A percentile compares a stretch with the other conserved stretches of the same genome.
Evolutionary conservation across 1,139 yeast species (phyloP).

Genomic region (Sugiyamaella neomexicana): DNA sequence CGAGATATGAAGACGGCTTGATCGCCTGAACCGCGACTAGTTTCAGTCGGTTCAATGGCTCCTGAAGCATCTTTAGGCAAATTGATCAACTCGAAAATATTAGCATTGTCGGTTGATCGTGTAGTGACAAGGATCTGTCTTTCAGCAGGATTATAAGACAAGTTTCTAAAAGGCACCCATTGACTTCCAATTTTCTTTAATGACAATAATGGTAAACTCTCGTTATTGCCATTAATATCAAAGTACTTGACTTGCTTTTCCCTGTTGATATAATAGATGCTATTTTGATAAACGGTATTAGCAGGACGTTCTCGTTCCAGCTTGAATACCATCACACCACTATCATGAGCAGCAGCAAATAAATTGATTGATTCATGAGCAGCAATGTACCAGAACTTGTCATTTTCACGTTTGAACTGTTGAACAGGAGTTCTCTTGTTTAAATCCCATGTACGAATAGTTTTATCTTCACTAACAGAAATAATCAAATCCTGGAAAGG

Average conservation of each 20-base stretch:
- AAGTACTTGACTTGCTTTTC: constrained; percentile 85
- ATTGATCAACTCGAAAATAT: constrained; percentile 68
- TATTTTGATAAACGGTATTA: constrained; percentile 65
- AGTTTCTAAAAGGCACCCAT: constrained; percentile 81
- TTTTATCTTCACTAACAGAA: constrained; percentile 94
- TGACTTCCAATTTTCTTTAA: constrained; percentile 81
- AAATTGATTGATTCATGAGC: constrained; percentile 88
- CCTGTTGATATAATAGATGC: constrained; percentile 70
- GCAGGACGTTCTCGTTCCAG: constrained; percentile 98
- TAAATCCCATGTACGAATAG: constrained; percentile 97
- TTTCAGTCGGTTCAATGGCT: constrained; percentile 83
- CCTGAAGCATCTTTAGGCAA: constrained; percentile 89
- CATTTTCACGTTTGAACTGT: constrained; percentile 91
- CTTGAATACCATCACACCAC: constrained; percentile 98
- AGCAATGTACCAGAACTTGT: constrained; percentile 90
- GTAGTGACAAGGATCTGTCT: constrained; percentile 81
- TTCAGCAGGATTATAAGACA: constrained; percentile 92
- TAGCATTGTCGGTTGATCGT: constrained; percentile 57
- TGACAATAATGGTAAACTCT: constrained; percentile 74
- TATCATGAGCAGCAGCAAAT: constrained; percentile 95
- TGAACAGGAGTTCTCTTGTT: constrained; percentile 91
- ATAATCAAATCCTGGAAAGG: constrained; percentile 90
- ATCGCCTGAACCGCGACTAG: constrained; percentile 77
- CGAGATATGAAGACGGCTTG: constrained; percentile 91
- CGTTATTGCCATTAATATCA: constrained; percentile 60